phyloP scores from a whole-genome alignment of 495 filamentous ascomycete genomes.

The Penicillium flavigenum region DNA sequence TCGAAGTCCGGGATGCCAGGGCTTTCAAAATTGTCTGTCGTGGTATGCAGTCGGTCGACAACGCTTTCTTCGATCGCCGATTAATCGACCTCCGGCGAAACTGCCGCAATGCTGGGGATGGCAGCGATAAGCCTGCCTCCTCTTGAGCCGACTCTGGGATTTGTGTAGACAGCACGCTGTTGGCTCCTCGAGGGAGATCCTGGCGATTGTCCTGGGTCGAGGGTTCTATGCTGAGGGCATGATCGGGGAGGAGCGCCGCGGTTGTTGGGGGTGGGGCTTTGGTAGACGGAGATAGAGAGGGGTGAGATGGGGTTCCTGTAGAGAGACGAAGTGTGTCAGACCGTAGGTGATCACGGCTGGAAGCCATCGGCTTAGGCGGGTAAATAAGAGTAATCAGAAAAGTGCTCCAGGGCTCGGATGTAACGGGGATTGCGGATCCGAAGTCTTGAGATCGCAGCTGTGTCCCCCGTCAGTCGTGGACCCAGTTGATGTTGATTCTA shows the following conservation, averaged over 20 bases:
- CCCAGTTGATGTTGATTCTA: slow-evolving; percentile 16
- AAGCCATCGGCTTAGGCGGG: slow-evolving; percentile 27
- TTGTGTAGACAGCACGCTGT: slow-evolving; percentile 18
- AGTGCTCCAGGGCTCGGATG: slow-evolving; percentile 28
- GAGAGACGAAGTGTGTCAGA: slow-evolving; percentile 18
- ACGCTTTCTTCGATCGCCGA: slow-evolving; percentile 56
- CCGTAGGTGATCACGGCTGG: slow-evolving; percentile 22
- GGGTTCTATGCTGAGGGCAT: slow-evolving; percentile 45
- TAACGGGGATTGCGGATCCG: slow-evolving; percentile 34
- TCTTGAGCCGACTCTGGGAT: slow-evolving; percentile 33
- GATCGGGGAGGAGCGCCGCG: slow-evolving; percentile 44
- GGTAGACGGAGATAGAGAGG: slow-evolving; percentile 13
- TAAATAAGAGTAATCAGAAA: slow-evolving; percentile 14
- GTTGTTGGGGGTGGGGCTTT: slow-evolving; percentile 28
- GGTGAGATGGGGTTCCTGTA: slow-evolving; percentile 14
- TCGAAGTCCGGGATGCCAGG: slow-evolving; percentile 68
- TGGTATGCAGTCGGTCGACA: slow-evolving; percentile 71
- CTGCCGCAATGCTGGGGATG: slow-evolving; percentile 38
- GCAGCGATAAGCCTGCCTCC: slow-evolving; percentile 30
- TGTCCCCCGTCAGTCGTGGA: slow-evolving; percentile 14
- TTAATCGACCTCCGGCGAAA: slow-evolving; percentile 45
- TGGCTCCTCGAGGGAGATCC: slow-evolving; percentile 27
- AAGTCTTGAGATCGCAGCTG: slow-evolving; percentile 9
- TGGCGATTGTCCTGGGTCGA: slow-evolving; percentile 30
- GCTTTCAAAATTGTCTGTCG: slow-evolving; percentile 87